These are phyloP conservation scores for Durusdinium trenchii DNA, from an alignment of 73 alveolate species.

Conservation along the genomic window DNA sequence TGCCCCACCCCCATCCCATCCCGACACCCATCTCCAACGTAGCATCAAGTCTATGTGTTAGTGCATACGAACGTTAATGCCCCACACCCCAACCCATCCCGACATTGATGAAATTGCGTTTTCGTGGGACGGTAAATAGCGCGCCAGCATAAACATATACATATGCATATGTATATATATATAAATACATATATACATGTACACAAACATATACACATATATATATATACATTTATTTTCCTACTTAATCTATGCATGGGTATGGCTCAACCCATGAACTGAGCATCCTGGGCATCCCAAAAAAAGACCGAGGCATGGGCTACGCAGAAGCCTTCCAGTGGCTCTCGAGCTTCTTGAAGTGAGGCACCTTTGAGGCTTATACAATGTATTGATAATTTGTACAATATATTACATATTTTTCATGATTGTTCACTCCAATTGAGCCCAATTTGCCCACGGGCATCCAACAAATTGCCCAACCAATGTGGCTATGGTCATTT, in stretches of 20 bases:
- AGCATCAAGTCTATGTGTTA: neutral
- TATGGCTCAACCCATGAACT: neutral
- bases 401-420: too few relatives aligned
- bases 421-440: too few relatives aligned
- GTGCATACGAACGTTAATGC: neutral
- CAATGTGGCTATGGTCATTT: too few relatives aligned
- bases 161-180: neutral
- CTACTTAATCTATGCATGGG: neutral
- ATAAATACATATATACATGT: neutral
- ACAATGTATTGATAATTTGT: neutral
- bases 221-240: neutral
- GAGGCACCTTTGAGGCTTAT: neutral
- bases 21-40: neutral
- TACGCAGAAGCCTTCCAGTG: constrained; percentile 98
- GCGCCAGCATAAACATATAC: neutral
- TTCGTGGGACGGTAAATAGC: too few relatives aligned
- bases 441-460: too few relatives aligned
- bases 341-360: constrained; percentile 97
- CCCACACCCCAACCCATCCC: neutral
- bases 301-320: constrained; percentile 96
- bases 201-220: neutral
- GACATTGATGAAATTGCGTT: neutral
- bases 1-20: neutral
- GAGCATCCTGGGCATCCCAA: neutral
- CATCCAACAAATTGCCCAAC: too few relatives aligned